Percentiles rank a stretch among this genome's conserved stretches.
phyloP scores from a whole-genome alignment of 345 rosid species.

The Rhodamnia rubescens region DNA sequence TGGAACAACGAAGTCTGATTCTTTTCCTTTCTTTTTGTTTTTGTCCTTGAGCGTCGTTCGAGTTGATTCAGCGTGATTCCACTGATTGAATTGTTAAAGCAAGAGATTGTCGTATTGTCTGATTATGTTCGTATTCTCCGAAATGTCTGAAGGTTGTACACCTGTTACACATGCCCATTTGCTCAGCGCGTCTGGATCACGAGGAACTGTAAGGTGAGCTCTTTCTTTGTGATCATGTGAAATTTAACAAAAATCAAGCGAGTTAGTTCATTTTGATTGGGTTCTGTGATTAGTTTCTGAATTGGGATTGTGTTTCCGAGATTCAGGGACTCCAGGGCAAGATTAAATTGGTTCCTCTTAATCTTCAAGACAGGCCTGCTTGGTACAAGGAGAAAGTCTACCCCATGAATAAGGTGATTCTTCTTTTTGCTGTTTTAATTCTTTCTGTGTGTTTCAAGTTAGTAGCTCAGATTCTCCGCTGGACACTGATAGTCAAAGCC shows the following conservation, averaged over 20 bases:
- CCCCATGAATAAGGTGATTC: slow-evolving; percentile 61
- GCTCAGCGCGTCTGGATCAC: slow-evolving; percentile 97
- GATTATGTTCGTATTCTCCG: neutral
- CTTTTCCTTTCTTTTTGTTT: neutral
- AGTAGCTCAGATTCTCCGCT: neutral
- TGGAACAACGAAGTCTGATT: slow-evolving; percentile 55
- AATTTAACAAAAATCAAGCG: neutral
- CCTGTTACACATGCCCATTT: slow-evolving; percentile 51
- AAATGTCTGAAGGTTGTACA: slow-evolving; percentile 45
- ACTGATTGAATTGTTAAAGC: neutral
- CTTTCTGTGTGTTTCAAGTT: neutral
- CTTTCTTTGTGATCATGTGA: neutral
- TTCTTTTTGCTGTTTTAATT: neutral
- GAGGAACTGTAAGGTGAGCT: slow-evolving; percentile 68
- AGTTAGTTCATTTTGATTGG: neutral
- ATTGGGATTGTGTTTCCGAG: neutral
- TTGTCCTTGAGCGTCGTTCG: neutral
- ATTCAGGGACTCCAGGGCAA: slow-evolving; percentile 70
- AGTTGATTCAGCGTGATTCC: neutral
- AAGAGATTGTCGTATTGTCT: neutral
- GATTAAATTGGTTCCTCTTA: slow-evolving; percentile 69
- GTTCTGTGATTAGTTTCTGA: neutral
- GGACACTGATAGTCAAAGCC: neutral
- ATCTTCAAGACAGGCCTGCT: slow-evolving; percentile 66
- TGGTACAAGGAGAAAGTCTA: slow-evolving; percentile 90